phyloP scores from a whole-genome alignment of 305 asterid genomes.

The Fraxinus sp. region DNA sequence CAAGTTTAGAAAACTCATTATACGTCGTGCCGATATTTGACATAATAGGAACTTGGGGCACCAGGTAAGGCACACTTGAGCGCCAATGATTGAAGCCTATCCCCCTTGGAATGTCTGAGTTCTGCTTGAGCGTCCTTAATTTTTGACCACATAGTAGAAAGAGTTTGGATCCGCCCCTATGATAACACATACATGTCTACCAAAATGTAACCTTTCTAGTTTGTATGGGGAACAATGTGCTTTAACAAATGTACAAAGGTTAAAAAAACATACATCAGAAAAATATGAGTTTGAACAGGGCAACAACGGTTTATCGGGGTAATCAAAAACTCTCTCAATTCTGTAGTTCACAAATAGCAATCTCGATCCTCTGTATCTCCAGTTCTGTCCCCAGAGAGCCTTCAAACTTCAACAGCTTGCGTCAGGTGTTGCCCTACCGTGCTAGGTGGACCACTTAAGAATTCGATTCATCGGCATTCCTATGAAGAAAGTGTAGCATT shows the following conservation, averaged over 20 bases:
- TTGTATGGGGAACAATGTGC: background rate
- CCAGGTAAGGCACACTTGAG: too few species aligned
- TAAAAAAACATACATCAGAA: background rate
- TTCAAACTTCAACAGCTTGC: conserved; percentile 12
- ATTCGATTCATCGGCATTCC: background rate
- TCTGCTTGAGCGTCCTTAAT: background rate
- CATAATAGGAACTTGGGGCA: too few species aligned
- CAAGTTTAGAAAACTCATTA: too few species aligned
- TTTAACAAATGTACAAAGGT: background rate
- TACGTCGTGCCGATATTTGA: too few species aligned
- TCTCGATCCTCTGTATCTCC: background rate
- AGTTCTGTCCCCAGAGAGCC: background rate
- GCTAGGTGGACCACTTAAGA: background rate
- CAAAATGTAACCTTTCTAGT: background rate
- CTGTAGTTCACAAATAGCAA: background rate
- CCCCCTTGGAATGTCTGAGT: background rate
- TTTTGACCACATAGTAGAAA: background rate
- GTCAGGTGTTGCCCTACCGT: background rate
- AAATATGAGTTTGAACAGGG: background rate
- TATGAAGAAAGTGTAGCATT: background rate
- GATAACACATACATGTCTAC: background rate
- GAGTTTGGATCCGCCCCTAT: background rate
- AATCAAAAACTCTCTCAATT: background rate
- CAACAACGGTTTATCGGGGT: background rate
- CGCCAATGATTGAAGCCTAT: too few species aligned